Evolutionary conservation across 2,329 filamentous ascomycete genomes (phyloP).

Genomic region (Taxawa tesnikishii): DNA sequence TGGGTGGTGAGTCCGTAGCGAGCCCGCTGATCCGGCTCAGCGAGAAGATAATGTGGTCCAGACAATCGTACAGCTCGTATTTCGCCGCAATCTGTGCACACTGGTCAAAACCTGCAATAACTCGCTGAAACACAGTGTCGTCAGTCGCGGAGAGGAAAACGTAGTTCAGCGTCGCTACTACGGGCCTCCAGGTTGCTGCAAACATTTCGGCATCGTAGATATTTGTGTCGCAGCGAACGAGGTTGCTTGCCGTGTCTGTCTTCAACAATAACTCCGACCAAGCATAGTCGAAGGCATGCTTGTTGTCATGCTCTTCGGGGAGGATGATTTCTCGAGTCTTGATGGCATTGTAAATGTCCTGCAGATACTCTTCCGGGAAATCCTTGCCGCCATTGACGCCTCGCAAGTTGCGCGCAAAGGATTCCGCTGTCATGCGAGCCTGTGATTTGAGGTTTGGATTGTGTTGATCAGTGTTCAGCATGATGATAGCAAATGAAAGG

Average conservation of each 20-base stretch:
- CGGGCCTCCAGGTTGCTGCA: conserved; percentile 85
- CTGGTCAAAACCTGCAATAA: conserved; percentile 91
- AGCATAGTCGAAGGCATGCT: conserved; percentile 91
- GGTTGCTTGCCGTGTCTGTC: conserved; percentile 59
- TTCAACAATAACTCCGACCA: conserved; percentile 93
- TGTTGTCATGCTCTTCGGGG: conserved; percentile 93
- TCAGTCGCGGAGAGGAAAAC: conserved; percentile 99
- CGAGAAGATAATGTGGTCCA: conserved; percentile 87
- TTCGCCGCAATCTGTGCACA: conserved; percentile 85
- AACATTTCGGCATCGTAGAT: conserved; percentile 98
- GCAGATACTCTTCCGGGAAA: conserved; percentile 71
- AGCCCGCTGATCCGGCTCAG: conserved; percentile 84
- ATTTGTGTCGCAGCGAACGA: conserved; percentile 78
- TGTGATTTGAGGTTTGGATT: conserved; percentile 74
- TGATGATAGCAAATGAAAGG: conserved; percentile 89
- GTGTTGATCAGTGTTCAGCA: conserved; percentile 94
- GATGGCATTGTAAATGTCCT: conserved; percentile 83
- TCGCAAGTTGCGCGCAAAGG: conserved; percentile 80
- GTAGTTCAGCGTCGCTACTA: conserved; percentile 88
- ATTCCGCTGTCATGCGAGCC: conserved; percentile 71
- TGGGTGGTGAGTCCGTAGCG: conserved; percentile 61
- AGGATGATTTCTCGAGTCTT: conserved; percentile 89
- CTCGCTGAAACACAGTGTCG: conserved; percentile 84
- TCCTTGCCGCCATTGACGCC: conserved; percentile 79
- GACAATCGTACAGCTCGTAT: conserved; percentile 69